Evolutionary conservation across 164 flowering plant genomes (phyloP).

Genomic region (Kingdonia uniflora): DNA sequence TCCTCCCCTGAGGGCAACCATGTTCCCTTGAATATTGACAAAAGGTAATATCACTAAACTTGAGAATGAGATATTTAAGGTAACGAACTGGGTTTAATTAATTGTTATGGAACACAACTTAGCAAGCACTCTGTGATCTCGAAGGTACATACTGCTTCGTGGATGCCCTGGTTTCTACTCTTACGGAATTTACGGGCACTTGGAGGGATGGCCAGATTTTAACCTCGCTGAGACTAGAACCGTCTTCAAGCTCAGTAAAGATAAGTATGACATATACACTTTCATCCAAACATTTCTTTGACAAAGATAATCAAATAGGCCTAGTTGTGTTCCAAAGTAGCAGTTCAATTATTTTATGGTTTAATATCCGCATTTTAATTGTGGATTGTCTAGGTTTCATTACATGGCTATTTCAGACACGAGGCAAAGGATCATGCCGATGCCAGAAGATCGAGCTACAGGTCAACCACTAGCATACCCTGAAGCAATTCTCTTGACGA

Average conservation of each 20-base stretch:
- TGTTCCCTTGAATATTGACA: slow-evolving; percentile 72
- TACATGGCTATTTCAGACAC: slow-evolving; percentile 81
- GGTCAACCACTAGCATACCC: slow-evolving; percentile 62
- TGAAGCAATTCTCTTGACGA: slow-evolving; percentile 73
- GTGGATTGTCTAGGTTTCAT: slow-evolving; percentile 43
- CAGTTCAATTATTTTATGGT: neutral
- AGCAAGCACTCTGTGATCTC: neutral
- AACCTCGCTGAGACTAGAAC: slow-evolving; percentile 50
- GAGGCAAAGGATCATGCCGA: slow-evolving; percentile 70
- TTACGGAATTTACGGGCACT: slow-evolving; percentile 76
- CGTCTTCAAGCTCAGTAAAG: slow-evolving; percentile 76
- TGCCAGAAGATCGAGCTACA: slow-evolving; percentile 66
- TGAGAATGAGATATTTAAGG: neutral
- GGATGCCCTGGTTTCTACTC: slow-evolving; percentile 81
- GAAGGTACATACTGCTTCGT: slow-evolving; percentile 68
- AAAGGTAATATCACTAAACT: slow-evolving; percentile 35
- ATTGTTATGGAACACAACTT: no score
- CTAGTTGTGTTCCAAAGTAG: neutral
- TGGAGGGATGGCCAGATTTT: slow-evolving; percentile 77
- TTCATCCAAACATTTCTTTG: neutral
- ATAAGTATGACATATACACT: slow-evolving; percentile 38
- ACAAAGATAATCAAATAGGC: neutral
- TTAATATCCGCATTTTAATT: neutral
- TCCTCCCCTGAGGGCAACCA: slow-evolving; percentile 44
- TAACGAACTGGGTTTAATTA: neutral